Percentiles rank a stretch among this genome's conserved stretches.
These are phyloP conservation scores for Candida tallmaniae DNA, from an alignment of 805 yeast species.

Conservation along the genomic window DNA sequence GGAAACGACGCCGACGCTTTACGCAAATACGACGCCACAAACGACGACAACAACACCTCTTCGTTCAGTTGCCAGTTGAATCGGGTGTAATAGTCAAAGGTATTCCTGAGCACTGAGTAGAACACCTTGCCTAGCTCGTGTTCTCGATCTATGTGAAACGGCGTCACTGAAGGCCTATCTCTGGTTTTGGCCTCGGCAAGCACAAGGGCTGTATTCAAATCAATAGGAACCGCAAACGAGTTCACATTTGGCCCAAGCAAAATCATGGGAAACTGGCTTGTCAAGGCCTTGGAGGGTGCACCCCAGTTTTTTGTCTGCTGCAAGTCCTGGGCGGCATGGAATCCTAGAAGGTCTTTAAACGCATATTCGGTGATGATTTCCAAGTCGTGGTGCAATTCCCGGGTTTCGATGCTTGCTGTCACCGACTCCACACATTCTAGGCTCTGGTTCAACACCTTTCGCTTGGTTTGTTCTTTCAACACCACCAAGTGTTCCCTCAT, in stretches of 20 bases:
- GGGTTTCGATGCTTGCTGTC: constrained; percentile 1
- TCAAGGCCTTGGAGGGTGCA: constrained; percentile 10
- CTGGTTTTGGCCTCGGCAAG: background rate
- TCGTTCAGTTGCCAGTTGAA: constrained; percentile 1
- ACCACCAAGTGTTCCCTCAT: constrained; percentile 18
- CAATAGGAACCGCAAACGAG: constrained; percentile 8
- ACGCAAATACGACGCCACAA: constrained; percentile 10
- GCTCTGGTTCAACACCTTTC: background rate
- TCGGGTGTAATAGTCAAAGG: constrained; percentile 5
- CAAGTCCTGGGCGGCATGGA: constrained; percentile 14
- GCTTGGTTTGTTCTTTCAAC: constrained; percentile 10
- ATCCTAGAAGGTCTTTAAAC: constrained; percentile 12
- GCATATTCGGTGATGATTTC: constrained; percentile 14
- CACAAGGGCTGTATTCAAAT: constrained; percentile 3
- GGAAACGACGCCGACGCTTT: constrained; percentile 4
- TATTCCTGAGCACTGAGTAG: constrained; percentile 14
- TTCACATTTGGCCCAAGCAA: constrained; percentile 19
- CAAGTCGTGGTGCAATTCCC: constrained; percentile 16
- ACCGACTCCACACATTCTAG: background rate
- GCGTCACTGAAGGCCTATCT: background rate
- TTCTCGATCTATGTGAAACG: constrained; percentile 10
- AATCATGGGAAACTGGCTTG: constrained; percentile 12
- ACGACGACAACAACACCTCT: constrained; percentile 5
- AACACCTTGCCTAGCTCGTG: constrained; percentile 15
- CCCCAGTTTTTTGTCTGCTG: constrained; percentile 10